Conservation (phyloP, 2,329 filamentous ascomycete genomes). For the Monosporascus sp. region DNA sequence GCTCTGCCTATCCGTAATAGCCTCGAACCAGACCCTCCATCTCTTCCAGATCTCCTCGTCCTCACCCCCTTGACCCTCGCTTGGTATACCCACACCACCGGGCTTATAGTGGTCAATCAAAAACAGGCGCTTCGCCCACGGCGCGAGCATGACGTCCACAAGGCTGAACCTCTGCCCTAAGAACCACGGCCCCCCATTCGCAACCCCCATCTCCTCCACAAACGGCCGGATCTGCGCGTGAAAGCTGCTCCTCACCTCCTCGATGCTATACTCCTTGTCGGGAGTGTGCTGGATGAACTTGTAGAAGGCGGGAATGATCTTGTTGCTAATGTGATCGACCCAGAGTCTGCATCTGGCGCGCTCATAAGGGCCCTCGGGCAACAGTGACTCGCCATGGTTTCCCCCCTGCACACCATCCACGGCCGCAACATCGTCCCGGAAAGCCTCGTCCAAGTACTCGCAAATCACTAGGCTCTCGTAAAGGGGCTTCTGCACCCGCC, state of each 20-base stretch:
- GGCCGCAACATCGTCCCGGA: constrained; percentile 34
- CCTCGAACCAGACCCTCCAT: constrained; percentile 60
- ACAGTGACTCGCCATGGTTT: constrained; percentile 39
- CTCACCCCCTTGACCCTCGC: constrained; percentile 20
- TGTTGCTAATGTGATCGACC: constrained; percentile 64
- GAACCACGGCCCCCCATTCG: constrained; percentile 57
- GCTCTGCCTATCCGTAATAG: constrained; percentile 54
- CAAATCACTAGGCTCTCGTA: constrained; percentile 70
- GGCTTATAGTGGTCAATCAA: constrained; percentile 70
- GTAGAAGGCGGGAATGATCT: constrained; percentile 66
- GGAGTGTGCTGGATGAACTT: constrained; percentile 51
- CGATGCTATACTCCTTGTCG: constrained; percentile 41
- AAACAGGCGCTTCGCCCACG: constrained; percentile 68
- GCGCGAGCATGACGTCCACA: constrained; percentile 65
- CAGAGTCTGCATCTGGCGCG: constrained; percentile 63
- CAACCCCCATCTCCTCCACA: constrained; percentile 52
- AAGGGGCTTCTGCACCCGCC: constrained; percentile 45
- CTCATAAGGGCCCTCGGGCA: constrained; percentile 58
- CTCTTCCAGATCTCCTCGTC: constrained; percentile 57
- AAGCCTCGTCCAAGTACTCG: constrained; percentile 72
- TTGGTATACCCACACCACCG: constrained; percentile 43
- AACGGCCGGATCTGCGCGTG: constrained; percentile 54
- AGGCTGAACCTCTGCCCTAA: constrained; percentile 57
- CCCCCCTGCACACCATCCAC: constrained; percentile 8
- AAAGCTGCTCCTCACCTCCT: constrained; percentile 53